These are phyloP conservation scores for Acacia crassicarpa DNA, from an alignment of 306 rosid genomes.

Conservation along the genomic window DNA sequence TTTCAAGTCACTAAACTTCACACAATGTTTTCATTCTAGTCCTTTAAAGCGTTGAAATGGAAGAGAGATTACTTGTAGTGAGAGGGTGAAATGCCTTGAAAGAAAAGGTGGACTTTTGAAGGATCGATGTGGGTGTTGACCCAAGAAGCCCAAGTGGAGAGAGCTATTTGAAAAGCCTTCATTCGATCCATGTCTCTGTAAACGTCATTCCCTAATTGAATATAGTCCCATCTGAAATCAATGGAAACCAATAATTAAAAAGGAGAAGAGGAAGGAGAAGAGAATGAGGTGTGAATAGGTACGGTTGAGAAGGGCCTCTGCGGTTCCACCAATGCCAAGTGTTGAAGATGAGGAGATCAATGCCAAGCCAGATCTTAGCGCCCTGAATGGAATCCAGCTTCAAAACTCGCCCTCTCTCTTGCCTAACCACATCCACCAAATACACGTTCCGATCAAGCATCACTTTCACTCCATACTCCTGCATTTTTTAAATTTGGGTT, in stretches of 20 bases:
- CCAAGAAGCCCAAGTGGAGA: conserved; percentile 80
- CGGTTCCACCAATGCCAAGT: conserved; percentile 99
- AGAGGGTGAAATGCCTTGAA: conserved; percentile 95
- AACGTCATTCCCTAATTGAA: conserved; percentile 49
- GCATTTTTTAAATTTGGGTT: too few species aligned
- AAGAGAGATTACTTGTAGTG: conserved; percentile 74
- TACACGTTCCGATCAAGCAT: conserved; percentile 84
- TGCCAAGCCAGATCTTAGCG: conserved; percentile 58
- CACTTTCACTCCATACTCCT: conserved; percentile 76
- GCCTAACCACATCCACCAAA: conserved; percentile 70
- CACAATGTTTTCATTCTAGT: too few species aligned
- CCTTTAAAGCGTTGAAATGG: background rate
- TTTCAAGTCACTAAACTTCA: too few species aligned
- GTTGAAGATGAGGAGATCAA: conserved; percentile 83
- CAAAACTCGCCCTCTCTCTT: conserved; percentile 70
- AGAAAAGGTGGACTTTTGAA: conserved; percentile 56
- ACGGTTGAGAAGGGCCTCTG: conserved; percentile 97
- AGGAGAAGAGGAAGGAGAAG: background rate
- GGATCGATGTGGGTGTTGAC: conserved; percentile 68
- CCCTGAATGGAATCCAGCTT: conserved; percentile 75
- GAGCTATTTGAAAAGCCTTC: conserved; percentile 81
- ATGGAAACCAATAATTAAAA: background rate
- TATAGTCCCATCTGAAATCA: conserved; percentile 72
- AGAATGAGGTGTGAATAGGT: background rate
- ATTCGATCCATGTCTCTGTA: conserved; percentile 77